Evolutionary conservation across 352 stramenopile species (phyloP).

Genomic region (Globisporangium perplexum): DNA sequence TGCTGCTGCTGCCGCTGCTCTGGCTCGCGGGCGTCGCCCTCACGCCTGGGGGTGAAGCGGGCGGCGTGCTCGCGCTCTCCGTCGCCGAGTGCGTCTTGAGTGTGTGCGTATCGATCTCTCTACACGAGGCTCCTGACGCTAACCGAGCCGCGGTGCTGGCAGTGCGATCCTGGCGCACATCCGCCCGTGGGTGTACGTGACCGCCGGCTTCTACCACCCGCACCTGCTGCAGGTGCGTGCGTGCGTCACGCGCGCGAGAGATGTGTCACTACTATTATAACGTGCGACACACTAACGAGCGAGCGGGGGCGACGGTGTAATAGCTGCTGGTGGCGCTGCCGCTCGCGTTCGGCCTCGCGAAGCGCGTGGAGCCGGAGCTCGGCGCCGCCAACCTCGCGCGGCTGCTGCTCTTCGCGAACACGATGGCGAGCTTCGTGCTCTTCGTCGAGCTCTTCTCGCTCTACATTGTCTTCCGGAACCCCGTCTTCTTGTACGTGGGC

Average conservation of each 20-base stretch:
- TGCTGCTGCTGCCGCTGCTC: constrained; percentile 56
- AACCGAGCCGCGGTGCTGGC: not conserved
- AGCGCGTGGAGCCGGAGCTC: constrained; percentile 73
- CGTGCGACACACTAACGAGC: not conserved
- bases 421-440: constrained; percentile 55
- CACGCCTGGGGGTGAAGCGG: constrained; percentile 58
- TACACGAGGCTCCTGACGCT: too few species aligned
- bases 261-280: too few species aligned
- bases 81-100: constrained; percentile 58
- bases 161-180: constrained; percentile 85
- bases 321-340: constrained; percentile 65
- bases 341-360: constrained; percentile 57
- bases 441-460: constrained; percentile 78
- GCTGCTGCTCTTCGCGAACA: constrained; percentile 74
- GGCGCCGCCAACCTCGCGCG: constrained; percentile 55
- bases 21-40: constrained; percentile 73
- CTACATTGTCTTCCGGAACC: constrained; percentile 80
- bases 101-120: too few species aligned
- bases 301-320: not conserved
- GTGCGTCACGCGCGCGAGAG: too few species aligned
- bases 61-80: constrained; percentile 69
- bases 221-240: constrained; percentile 55
- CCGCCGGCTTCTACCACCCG: constrained; percentile 81
- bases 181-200: constrained; percentile 82
- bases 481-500: constrained; percentile 63